A percentile compares a stretch with the other conserved stretches of the same genome.
These are phyloP conservation scores for Microcyclosporella mali DNA, from an alignment of 2,329 filamentous ascomycete genomes.

Conservation along the genomic window DNA sequence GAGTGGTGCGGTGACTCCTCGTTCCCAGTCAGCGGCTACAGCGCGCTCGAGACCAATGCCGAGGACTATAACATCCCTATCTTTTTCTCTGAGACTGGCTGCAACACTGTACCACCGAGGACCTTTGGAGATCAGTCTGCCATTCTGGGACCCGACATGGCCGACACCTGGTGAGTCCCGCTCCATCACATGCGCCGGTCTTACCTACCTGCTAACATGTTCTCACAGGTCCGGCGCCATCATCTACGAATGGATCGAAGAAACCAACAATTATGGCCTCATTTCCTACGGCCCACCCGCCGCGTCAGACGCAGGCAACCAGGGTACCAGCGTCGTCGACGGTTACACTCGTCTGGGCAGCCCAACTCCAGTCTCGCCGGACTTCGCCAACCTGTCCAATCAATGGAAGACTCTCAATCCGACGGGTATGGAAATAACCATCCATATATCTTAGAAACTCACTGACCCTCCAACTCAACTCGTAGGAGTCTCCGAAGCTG, in stretches of 20 bases:
- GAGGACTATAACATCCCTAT: constrained; percentile 72
- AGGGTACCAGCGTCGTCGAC: constrained; percentile 46
- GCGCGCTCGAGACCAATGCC: constrained; percentile 59
- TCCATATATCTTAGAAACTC: no score
- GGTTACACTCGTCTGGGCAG: constrained; percentile 66
- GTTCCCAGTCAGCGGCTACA: constrained; percentile 58
- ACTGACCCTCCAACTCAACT: no score
- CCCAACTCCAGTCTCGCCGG: constrained; percentile 65
- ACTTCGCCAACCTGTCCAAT: constrained; percentile 69
- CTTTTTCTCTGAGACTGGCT: constrained; percentile 85
- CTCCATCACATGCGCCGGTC: no score
- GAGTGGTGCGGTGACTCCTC: constrained; percentile 23
- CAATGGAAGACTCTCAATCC: constrained; percentile 71
- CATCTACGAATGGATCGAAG: constrained; percentile 85
- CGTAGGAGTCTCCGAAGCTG: constrained; percentile 51
- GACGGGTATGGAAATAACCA: no score
- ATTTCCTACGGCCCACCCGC: constrained; percentile 64
- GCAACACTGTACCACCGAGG: constrained; percentile 59
- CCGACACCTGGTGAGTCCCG: constrained; percentile 44
- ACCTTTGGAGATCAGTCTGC: constrained; percentile 66
- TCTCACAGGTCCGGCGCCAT: constrained; percentile 59
- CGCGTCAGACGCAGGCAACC: constrained; percentile 19
- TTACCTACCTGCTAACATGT: no score
- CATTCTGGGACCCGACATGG: constrained; percentile 71
- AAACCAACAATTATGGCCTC: constrained; percentile 75